Evolutionary conservation across 345 rosid species (phyloP).

Genomic region (Rhodamnia argentea): DNA sequence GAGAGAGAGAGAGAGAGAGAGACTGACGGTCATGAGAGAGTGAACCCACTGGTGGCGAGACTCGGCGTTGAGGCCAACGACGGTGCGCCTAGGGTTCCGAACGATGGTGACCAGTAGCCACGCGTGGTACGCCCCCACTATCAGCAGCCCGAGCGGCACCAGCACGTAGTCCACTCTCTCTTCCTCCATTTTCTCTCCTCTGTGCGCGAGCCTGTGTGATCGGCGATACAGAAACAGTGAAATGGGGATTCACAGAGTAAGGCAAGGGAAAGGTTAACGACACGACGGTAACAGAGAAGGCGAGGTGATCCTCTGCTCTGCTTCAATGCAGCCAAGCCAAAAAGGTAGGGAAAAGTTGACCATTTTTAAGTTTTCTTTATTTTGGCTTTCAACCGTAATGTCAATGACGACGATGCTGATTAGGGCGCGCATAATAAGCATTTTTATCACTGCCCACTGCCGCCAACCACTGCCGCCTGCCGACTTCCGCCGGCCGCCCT

Average conservation of each 20-base stretch:
- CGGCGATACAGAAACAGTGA: neutral
- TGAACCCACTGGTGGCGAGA: slow-evolving; percentile 79
- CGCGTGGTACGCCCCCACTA: slow-evolving; percentile 27
- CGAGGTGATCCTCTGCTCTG: neutral
- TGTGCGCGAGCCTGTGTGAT: neutral
- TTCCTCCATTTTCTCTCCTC: slow-evolving; percentile 16
- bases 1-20: neutral
- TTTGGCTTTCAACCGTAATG: neutral
- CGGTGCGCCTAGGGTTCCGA: slow-evolving; percentile 30
- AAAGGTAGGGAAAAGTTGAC: neutral
- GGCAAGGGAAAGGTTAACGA: neutral
- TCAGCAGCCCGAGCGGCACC: slow-evolving; percentile 30
- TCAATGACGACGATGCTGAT: neutral
- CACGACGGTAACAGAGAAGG: neutral
- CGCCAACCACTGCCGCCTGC: too few species aligned
- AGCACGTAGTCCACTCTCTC: slow-evolving; percentile 26
- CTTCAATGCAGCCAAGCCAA: neutral
- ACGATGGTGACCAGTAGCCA: slow-evolving; percentile 36
- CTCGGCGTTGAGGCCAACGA: slow-evolving; percentile 69
- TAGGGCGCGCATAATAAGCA: too few species aligned
- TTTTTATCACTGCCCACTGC: too few species aligned
- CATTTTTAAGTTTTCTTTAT: neutral
- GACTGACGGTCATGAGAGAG: slow-evolving; percentile 59
- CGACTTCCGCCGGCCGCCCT: too few species aligned
- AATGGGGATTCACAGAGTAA: neutral